Evolutionary conservation across 495 filamentous ascomycete genomes (phyloP), one percentile per base, ranked within the genome.

Genomic region (Daldinia vernicosa): DNA sequence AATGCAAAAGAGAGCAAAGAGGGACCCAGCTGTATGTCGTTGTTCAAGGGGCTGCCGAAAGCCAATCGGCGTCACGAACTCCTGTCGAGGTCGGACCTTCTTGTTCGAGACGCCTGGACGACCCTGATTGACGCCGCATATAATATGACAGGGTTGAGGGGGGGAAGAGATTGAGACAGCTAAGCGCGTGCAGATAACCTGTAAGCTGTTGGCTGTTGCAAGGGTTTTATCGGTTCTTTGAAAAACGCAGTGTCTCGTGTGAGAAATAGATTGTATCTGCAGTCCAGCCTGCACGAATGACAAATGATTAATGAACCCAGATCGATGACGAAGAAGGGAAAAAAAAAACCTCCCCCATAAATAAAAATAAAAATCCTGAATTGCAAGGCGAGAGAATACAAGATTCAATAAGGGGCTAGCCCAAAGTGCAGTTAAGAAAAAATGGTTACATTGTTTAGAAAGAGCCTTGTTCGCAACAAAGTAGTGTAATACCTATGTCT

Each of bases 51-150:
- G 58, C 26, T 39, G 59, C 45, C 26, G 35, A 30, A 69, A 64
- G 60, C 69, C 68, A 71, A 71, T 71, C 60, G 64, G 74, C 61
- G 71, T 76, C 61, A 63, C 66, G 63, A 75, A 66, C 59, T 66
- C 55, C 52, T 55, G 67, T 71, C 70, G 62, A 74, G 73, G 76
- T 76, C 79, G 76, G 76, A 77, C 75, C 79, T 78, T 72, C 64
- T 78, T 77, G 79, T 83, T 84, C 81, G 81, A 83, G 78, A 78
- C 79, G 78, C 80, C 77, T 77, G 72, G 76, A 77, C 69, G 77
- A 79, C 80, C 82, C 83, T 80, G 78, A 82, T 82, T 79, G 75
- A 76, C 80, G 82, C 82, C 78, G 82, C 82, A 84, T 83, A 79
- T 77, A 79, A 58, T 50, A 64, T 71, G 67, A 74, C 60, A 72